Conservation (phyloP, 148 eudicot species). For the Pharnaceum exiguum region DNA sequence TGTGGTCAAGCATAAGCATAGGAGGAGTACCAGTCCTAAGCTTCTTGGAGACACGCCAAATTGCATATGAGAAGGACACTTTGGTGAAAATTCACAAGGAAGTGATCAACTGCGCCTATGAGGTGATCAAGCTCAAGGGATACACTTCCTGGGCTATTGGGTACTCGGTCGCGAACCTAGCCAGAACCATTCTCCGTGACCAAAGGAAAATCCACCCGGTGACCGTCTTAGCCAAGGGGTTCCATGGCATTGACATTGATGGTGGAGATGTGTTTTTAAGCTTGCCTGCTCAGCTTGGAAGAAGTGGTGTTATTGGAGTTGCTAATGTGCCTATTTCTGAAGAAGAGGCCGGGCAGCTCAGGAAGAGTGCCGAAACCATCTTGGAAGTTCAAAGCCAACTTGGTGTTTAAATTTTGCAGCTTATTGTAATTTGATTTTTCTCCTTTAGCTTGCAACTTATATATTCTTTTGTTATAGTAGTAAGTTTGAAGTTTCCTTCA, state of each 20-base stretch:
- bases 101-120: constrained; percentile 82
- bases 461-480: no score
- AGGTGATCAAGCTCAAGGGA: constrained; percentile 83
- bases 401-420: constrained; percentile 31
- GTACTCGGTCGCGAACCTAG: constrained; percentile 80
- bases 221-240: constrained; percentile 71
- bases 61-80: constrained; percentile 59
- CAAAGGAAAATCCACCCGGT: constrained; percentile 87
- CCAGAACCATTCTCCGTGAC: constrained; percentile 63
- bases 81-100: constrained; percentile 69
- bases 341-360: constrained; percentile 49
- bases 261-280: constrained; percentile 75
- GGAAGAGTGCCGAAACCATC: constrained; percentile 65
- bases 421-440: background rate
- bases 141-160: constrained; percentile 99
- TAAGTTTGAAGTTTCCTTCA: no score
- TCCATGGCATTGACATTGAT: constrained; percentile 61
- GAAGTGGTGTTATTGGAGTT: constrained; percentile 72
- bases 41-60: constrained; percentile 65
- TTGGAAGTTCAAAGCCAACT: constrained; percentile 64
- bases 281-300: constrained; percentile 86
- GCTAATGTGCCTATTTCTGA: constrained; percentile 74
- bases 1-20: constrained; percentile 94
- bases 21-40: constrained; percentile 85
- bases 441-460: background rate